Base-by-base conservation (phyloP, 1,284 basidiomycete species). In the Chondrostereum purpureum region DNA sequence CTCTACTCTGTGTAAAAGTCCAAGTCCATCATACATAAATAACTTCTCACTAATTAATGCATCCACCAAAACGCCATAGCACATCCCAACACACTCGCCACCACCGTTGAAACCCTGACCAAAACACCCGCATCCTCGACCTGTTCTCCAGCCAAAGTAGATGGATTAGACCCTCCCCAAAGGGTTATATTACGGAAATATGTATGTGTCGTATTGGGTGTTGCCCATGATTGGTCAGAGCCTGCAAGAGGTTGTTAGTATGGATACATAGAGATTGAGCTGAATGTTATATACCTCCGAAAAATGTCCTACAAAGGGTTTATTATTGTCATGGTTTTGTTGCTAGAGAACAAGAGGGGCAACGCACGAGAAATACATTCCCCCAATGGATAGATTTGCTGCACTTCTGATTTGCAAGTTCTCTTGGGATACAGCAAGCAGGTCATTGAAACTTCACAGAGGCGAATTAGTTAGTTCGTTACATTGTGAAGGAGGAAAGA, bases 131-230 rank as follows among this genome's bases (percentile, higher is more conserved):
- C n/a, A n/a, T n/a, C n/a, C n/a, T 52, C 63, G 36, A 68, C 68
- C 3, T 52, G 45, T 31, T 56, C 36, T 4, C 73, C 72, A 10
- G 66, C 66, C n/a, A 75, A 59, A 41, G 66, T 73, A 1, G 76
- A 77, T 4, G 73, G 57, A 4, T 59, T 52, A 2, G 61, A 66
- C 48, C 73, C 64, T 5, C 68, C 80, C 66, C 70, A 83, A 36
- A 83, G 56, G 27, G 64, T 64, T 48, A 88, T 67, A 58, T 86
- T 82, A 50, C 84, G 79, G 67, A 76, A 87, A 60, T 83, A 87
- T 0, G 80, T 79, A 56, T 83, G 73, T 1, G 77, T 75, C 1
- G 72, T 75, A 4, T 64, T 58, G 6, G 78, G 72, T 0, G 83
- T 78, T 21, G 80, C 80, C 80, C 81, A 88, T 38, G 70, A 75